A percentile compares a stretch with the other conserved stretches of the same genome.
These are phyloP conservation scores for Aspergillus novoparasiticus DNA, from an alignment of 2,329 filamentous ascomycete genomes.

Conservation along the genomic window DNA sequence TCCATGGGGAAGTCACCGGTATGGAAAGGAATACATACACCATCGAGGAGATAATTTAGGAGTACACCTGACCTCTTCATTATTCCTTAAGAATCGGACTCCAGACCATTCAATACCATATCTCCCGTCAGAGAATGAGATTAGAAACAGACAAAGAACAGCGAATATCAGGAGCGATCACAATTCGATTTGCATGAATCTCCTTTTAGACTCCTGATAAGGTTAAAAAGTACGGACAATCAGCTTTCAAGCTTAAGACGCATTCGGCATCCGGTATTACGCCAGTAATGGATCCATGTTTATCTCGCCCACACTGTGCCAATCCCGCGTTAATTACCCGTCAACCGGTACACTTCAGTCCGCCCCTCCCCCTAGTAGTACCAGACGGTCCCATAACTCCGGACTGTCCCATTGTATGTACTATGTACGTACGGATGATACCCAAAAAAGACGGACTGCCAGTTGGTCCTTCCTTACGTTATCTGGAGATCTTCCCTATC, in stretches of 20 bases:
- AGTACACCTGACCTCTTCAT: neutral
- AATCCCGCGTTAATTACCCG: conserved; percentile 3
- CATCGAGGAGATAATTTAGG: neutral
- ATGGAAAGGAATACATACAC: neutral
- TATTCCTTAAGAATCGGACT: neutral
- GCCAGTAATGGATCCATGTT: conserved; percentile 4
- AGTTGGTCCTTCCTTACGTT: conserved; percentile 25
- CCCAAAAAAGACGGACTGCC: conserved; percentile 5
- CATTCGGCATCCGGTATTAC: conserved; percentile 5
- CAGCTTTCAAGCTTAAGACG: conserved; percentile 2
- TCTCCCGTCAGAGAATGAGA: neutral
- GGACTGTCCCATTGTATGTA: neutral
- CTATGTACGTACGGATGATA: neutral
- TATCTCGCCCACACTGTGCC: neutral
- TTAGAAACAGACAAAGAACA: neutral
- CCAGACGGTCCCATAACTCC: neutral
- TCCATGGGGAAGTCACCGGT: neutral
- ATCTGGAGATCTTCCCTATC: conserved; percentile 24
- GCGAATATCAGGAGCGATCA: neutral
- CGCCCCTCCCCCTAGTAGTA: neutral
- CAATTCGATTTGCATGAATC: neutral
- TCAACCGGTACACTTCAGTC: neutral
- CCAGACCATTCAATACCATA: neutral
- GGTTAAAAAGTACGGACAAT: conserved; percentile 1
- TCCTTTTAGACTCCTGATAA: conserved; percentile 2